These are phyloP conservation scores for Colletotrichum sp. DNA, from an alignment of 2,329 filamentous ascomycete genomes.

Conservation along the genomic window DNA sequence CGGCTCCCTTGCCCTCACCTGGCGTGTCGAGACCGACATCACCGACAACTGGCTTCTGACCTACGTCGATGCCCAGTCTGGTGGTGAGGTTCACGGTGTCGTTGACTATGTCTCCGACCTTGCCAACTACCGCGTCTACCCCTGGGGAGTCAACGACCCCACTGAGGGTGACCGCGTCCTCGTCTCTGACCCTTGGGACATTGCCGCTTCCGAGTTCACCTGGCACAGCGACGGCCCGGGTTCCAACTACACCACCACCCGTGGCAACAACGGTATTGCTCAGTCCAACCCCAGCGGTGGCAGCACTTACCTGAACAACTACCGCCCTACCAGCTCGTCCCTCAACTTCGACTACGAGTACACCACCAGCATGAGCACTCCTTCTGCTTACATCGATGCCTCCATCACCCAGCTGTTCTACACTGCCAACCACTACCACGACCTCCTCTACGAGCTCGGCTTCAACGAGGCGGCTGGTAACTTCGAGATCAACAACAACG, in stretches of 20 bases:
- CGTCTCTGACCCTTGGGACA: constrained; percentile 48
- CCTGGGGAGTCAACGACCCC: constrained; percentile 57
- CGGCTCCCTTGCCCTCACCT: constrained; percentile 48
- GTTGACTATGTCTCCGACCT: constrained; percentile 56
- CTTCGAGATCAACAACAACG: constrained; percentile 58
- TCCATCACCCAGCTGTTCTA: constrained; percentile 61
- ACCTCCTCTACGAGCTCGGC: constrained; percentile 56
- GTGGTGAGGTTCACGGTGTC: constrained; percentile 48
- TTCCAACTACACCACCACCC: constrained; percentile 48
- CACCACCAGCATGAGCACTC: constrained; percentile 31
- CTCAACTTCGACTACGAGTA: constrained; percentile 47
- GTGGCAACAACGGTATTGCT: constrained; percentile 59
- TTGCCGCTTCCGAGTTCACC: constrained; percentile 46
- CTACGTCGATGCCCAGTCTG: constrained; percentile 53
- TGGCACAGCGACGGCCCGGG: constrained; percentile 54
- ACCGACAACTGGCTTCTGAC: constrained; percentile 56
- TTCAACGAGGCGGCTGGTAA: constrained; percentile 60
- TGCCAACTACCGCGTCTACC: constrained; percentile 55
- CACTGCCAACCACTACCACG: constrained; percentile 59
- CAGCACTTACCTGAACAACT: constrained; percentile 28
- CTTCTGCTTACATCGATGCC: constrained; percentile 47
- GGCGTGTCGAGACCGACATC: constrained; percentile 59
- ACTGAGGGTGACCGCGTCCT: constrained; percentile 44
- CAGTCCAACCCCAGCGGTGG: constrained; percentile 52
- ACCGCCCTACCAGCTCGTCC: constrained; percentile 42